Conservation (phyloP, 495 filamentous ascomycete genomes). For the Annulohypoxylon nitens region DNA sequence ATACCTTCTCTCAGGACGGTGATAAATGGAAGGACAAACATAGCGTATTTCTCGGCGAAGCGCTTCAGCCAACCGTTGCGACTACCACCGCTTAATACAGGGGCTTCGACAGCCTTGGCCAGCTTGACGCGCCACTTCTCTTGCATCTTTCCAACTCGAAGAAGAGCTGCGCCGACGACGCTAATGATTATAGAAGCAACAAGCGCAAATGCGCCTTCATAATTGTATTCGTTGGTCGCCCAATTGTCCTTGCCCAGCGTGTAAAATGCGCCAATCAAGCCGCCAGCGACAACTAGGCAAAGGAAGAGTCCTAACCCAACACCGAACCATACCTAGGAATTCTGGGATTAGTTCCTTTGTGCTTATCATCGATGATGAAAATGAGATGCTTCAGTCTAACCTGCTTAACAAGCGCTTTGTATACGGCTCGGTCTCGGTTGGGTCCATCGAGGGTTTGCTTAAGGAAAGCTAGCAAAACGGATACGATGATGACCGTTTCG, state of each 20-base stretch:
- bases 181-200: constrained; percentile 82
- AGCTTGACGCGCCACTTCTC: constrained; percentile 88
- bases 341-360: constrained; percentile 25
- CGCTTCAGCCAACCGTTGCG: constrained; percentile 64
- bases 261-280: constrained; percentile 86
- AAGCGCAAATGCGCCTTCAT: constrained; percentile 81
- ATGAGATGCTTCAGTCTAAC: constrained; percentile 55
- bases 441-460: constrained; percentile 78
- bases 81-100: constrained; percentile 54
- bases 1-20: constrained; percentile 87
- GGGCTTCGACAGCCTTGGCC: constrained; percentile 71
- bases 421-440: constrained; percentile 65
- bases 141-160: constrained; percentile 86
- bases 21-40: constrained; percentile 86
- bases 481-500: constrained; percentile 84
- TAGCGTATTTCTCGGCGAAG: constrained; percentile 80
- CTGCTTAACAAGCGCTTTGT: constrained; percentile 79
- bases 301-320: constrained; percentile 71
- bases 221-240: constrained; percentile 75
- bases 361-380: background rate
- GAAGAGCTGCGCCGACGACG: constrained; percentile 79
- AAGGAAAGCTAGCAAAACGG: constrained; percentile 83
- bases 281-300: constrained; percentile 76
- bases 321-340: constrained; percentile 76
- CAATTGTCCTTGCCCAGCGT: constrained; percentile 74